Base-by-base conservation (phyloP, 2,329 filamentous ascomycete genomes). In the Volutella citrinella region DNA sequence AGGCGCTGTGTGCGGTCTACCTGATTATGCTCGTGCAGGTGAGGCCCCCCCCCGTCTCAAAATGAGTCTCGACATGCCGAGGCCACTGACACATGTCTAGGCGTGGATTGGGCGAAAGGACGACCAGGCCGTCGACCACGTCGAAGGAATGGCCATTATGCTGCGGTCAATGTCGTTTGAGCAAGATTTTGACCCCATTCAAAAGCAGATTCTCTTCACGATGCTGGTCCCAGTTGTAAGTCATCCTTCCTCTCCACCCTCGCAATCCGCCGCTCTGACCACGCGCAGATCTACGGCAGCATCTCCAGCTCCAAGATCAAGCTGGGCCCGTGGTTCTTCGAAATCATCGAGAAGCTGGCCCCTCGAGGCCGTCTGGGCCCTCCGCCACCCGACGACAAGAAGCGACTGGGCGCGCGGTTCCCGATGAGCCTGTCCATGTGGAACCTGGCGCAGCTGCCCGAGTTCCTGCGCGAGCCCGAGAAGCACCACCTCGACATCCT, bases 1-100 rank as follows among this genome's bases (percentile, higher is more conserved):
- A 64, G 13, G 64, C 60, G 0, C 49, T 65, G 21, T 63, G 60
- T 12, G 57, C 61, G 6, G 55, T 65, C 6, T 65, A 64, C 32
- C 36, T 65, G 8, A 42, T 64, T 13, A 57, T 63, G 51, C 51
- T 65, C 19, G 55, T 49, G 10, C 57, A 64, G 46, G 60, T 61
- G 32, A 7, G 52, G 34, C 10, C 15, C 1, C 11, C 23, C 19
- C 4, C 20, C 4, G 10, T 19, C 14, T 18, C 23, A n/a, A 14
- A n/a, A n/a, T 6, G 8, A 7, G 8, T 10, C 2, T 6, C 3
- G 4, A 10, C 1, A 6, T 6, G 6, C 16, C 8, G n/a, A n/a
- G n/a, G n/a, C n/a, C 10, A 9, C 19, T 29, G 19, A 38, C 40
- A 27, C 20, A 12, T 5, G 5, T 8, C 0, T 13, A 56, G 60